A percentile compares a stretch with the other conserved stretches of the same genome.
Evolutionary conservation across 805 yeast species (phyloP).

Genomic region (Barnettozyma wickerhamii): DNA sequence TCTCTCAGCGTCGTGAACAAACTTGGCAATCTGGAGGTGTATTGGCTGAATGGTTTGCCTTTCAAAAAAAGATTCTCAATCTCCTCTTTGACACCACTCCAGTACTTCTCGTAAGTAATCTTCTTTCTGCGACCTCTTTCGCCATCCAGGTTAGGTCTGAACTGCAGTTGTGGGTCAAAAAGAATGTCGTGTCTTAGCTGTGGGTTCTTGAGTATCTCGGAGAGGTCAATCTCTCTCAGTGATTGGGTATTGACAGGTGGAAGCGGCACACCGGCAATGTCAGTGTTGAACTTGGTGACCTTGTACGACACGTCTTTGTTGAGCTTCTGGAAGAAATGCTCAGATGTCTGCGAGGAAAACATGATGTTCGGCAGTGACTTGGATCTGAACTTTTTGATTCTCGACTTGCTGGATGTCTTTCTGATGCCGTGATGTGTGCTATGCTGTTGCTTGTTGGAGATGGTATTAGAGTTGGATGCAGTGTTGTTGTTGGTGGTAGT

Average conservation of each 20-base stretch:
- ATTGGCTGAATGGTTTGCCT: slow-evolving; percentile 21
- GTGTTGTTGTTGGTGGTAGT: neutral
- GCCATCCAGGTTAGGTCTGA: slow-evolving; percentile 87
- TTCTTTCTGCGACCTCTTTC: slow-evolving; percentile 83
- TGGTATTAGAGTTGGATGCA: no score
- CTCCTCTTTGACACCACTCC: slow-evolving; percentile 74
- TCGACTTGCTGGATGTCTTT: slow-evolving; percentile 9
- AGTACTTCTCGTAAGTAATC: slow-evolving; percentile 71
- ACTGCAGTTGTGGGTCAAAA: slow-evolving; percentile 88
- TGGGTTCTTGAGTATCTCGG: slow-evolving; percentile 86
- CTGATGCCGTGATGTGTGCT: slow-evolving; percentile 4
- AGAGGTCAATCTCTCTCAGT: slow-evolving; percentile 79
- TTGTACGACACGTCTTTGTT: slow-evolving; percentile 15
- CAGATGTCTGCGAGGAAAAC: slow-evolving; percentile 9
- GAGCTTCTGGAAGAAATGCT: slow-evolving; percentile 2
- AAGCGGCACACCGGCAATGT: slow-evolving; percentile 40
- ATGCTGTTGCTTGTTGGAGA: slow-evolving; percentile 2
- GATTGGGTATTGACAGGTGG: slow-evolving; percentile 86
- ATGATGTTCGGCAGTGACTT: slow-evolving; percentile 26
- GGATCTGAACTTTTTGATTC: slow-evolving; percentile 25
- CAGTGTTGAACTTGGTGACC: slow-evolving; percentile 8
- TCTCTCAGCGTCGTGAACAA: slow-evolving; percentile 76
- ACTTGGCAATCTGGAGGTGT: slow-evolving; percentile 44
- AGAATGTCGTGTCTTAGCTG: slow-evolving; percentile 90
- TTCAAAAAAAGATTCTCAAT: slow-evolving; percentile 40